A percentile compares a stretch with the other conserved stretches of the same genome.
Evolutionary conservation across 2,329 filamentous ascomycete genomes (phyloP).

Genomic region (Aspergillus quadricinctus): DNA sequence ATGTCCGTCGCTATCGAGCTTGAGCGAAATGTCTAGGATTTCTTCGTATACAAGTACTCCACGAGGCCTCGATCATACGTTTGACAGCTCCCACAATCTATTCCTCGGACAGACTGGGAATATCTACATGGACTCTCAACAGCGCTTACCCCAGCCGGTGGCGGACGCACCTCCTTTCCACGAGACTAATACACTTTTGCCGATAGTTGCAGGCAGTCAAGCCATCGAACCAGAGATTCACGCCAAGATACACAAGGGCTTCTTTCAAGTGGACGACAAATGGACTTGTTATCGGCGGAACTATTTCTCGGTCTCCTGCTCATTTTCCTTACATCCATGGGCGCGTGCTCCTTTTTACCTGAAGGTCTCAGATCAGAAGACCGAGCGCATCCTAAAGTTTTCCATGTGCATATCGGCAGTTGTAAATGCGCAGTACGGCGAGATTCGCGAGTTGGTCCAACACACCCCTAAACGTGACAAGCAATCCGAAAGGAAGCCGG

Average conservation of each 20-base stretch:
- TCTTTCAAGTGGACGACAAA: conserved; percentile 73
- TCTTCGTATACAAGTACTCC: conserved; percentile 32
- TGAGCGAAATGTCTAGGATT: conserved; percentile 32
- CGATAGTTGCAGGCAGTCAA: conserved; percentile 32
- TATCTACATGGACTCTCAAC: conserved; percentile 22
- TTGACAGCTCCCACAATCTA: conserved; percentile 28
- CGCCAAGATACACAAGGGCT: conserved; percentile 82
- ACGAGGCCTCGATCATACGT: conserved; percentile 26
- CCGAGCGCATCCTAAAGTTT: conserved; percentile 64
- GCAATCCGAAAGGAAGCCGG: conserved; percentile 71
- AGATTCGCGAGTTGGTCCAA: conserved; percentile 78
- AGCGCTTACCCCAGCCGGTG: conserved; percentile 25
- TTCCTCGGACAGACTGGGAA: conserved; percentile 24
- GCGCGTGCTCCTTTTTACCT: conserved; percentile 55
- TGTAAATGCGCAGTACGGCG: conserved; percentile 69
- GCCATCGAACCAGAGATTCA: conserved; percentile 68
- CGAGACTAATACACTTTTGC: conserved; percentile 34
- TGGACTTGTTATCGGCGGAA: conserved; percentile 94
- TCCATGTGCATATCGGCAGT: conserved; percentile 81
- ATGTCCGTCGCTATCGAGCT: conserved; percentile 25
- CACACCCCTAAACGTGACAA: conserved; percentile 91
- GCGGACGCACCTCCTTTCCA: conserved; percentile 42
- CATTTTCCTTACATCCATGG: conserved; percentile 66
- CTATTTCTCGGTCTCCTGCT: conserved; percentile 82
- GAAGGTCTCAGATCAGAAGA: conserved; percentile 41